Conservation (phyloP, 352 stramenopile genomes). For the Phytophthora agathidicida region DNA sequence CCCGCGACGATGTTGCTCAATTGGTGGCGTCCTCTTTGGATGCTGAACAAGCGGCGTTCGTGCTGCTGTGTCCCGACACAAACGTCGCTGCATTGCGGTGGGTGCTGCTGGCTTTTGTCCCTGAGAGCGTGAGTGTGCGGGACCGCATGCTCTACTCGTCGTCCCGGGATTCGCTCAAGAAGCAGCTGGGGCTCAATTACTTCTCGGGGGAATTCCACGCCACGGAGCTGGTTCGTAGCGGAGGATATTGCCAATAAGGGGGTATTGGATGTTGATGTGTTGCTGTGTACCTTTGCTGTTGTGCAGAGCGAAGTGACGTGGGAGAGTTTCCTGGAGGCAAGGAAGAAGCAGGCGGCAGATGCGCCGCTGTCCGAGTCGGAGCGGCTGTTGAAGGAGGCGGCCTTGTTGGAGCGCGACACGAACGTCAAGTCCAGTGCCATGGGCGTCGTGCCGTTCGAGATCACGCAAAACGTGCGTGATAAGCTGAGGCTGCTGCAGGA, state of each 20-base stretch:
- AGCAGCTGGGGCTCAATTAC: constrained; percentile 90
- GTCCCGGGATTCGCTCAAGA: constrained; percentile 90
- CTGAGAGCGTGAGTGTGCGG: constrained; percentile 75
- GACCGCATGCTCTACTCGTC: constrained; percentile 94
- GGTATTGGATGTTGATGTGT: not conserved
- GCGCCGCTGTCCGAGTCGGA: constrained; percentile 88
- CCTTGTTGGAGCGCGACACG: constrained; percentile 80
- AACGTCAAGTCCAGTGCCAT: constrained; percentile 90
- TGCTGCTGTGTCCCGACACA: constrained; percentile 81
- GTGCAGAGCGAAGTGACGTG: constrained; percentile 78
- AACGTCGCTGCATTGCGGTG: constrained; percentile 73
- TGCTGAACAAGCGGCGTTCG: constrained; percentile 63
- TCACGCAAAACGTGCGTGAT: constrained; percentile 82
- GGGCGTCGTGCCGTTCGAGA: constrained; percentile 87
- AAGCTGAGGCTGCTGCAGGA: constrained; percentile 81
- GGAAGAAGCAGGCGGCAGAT: constrained; percentile 72
- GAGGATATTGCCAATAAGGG: not conserved
- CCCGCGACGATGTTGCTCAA: constrained; percentile 47
- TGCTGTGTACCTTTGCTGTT: constrained; percentile 7
- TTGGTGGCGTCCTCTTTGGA: constrained; percentile 33
- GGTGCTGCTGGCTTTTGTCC: constrained; percentile 83
- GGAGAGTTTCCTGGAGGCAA: constrained; percentile 73
- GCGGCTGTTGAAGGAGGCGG: constrained; percentile 79
- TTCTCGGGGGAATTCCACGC: constrained; percentile 91
- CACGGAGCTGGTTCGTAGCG: constrained; percentile 61